Conservation (phyloP, 768 basidiomycete species). For the Vararia minispora region DNA sequence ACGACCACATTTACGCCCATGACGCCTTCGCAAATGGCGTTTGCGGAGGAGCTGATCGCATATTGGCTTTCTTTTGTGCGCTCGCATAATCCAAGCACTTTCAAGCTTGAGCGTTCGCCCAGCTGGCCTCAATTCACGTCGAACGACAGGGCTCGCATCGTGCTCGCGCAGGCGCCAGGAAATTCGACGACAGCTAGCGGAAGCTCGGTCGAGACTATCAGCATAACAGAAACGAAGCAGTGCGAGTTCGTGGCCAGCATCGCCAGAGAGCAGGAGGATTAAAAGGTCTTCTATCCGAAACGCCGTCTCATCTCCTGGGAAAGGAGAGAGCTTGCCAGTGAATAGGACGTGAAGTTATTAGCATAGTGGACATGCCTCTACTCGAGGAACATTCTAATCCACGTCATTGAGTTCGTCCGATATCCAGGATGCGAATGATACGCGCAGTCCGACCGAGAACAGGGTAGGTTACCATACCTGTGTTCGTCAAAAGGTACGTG, state of each 20-base stretch:
- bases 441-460: no score
- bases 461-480: no score
- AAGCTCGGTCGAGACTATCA: slow-evolving; percentile 30
- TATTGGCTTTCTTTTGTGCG: slow-evolving; percentile 63
- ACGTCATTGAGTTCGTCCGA: no score
- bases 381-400: no score
- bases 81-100: slow-evolving; percentile 40
- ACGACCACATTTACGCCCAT: slow-evolving; percentile 36
- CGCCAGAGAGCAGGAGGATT: slow-evolving; percentile 25
- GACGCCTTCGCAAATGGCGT: slow-evolving; percentile 35
- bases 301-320: no score
- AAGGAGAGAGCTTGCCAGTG: no score
- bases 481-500: no score
- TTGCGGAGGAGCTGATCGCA: slow-evolving; percentile 48
- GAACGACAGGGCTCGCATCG: slow-evolving; percentile 26
- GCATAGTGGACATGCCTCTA: no score
- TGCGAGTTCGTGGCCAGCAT: slow-evolving; percentile 29
- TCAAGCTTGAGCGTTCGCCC: slow-evolving; percentile 40
- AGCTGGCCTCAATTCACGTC: slow-evolving; percentile 32
- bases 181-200: slow-evolving; percentile 26
- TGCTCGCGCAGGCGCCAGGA: slow-evolving; percentile 29
- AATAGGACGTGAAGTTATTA: no score
- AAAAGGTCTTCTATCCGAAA: no score
- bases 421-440: no score
- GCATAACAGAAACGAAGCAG: slow-evolving; percentile 23